A percentile compares a stretch with the other conserved stretches of the same genome.
phyloP scores from a whole-genome alignment of 1,139 yeast species.

The Saccharomyces pastorianus region DNA sequence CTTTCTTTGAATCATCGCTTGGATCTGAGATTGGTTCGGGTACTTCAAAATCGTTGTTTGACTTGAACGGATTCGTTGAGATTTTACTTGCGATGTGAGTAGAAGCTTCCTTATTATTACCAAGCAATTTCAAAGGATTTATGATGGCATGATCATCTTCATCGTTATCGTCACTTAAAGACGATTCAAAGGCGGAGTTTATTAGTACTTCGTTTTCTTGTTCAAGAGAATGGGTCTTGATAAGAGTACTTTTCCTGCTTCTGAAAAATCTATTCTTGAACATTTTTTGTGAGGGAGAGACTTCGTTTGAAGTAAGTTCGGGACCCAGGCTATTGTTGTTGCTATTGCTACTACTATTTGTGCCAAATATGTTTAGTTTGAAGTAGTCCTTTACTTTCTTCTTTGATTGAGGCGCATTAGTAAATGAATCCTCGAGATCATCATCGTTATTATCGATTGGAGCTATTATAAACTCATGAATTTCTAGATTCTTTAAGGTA shows the following conservation, averaged over 20 bases:
- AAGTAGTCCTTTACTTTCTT: conserved; percentile 17
- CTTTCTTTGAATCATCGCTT: neutral
- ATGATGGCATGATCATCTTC: neutral
- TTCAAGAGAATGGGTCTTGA: neutral
- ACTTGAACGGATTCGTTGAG: neutral
- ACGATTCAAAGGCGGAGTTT: neutral
- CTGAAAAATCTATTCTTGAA: neutral
- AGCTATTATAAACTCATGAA: neutral
- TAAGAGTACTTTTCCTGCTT: neutral
- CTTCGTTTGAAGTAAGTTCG: neutral
- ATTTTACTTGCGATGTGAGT: neutral
- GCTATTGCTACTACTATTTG: conserved; percentile 2
- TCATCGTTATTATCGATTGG: neutral
- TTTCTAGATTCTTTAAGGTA: neutral
- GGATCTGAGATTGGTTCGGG: neutral
- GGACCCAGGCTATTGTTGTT: neutral
- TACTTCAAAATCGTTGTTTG: neutral
- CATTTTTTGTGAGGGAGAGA: neutral
- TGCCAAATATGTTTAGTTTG: conserved; percentile 16
- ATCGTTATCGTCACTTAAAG: neutral
- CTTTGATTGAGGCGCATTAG: conserved; percentile 3
- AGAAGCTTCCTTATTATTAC: neutral
- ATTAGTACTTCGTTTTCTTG: neutral
- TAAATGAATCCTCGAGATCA: neutral
- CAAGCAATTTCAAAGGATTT: neutral